Conservation (phyloP, 108 stramenopile species). For the Skeletonema marinoi region DNA sequence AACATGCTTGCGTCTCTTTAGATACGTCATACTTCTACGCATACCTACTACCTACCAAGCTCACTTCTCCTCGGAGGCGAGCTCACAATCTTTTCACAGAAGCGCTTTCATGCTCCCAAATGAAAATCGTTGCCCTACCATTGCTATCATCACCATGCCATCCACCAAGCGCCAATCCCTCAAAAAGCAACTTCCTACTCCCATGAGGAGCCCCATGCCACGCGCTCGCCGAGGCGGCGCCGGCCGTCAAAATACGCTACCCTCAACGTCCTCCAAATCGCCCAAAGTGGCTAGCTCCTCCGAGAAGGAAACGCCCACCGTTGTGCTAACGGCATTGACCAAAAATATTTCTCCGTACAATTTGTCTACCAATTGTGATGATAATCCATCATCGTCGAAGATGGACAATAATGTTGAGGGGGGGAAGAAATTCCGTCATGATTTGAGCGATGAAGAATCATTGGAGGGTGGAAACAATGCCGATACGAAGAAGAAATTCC, state of each 20-base stretch:
- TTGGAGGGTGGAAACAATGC: not conserved
- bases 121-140: not conserved
- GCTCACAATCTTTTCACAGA: too few species aligned
- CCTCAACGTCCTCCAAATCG: conserved; percentile 7
- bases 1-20: too few species aligned
- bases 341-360: conserved; percentile 4
- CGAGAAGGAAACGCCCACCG: conserved; percentile 37
- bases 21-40: too few species aligned
- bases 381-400: not conserved
- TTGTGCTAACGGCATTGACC: conserved; percentile 11
- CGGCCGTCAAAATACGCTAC: not conserved
- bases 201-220: not conserved
- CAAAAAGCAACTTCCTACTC: not conserved
- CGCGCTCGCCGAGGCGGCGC: not conserved
- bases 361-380: not conserved
- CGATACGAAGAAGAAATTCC: not conserved
- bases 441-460: not conserved
- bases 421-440: not conserved
- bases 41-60: too few species aligned
- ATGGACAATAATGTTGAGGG: not conserved
- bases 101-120: too few species aligned
- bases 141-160: not conserved
- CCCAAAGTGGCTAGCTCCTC: conserved; percentile 13
- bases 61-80: too few species aligned
- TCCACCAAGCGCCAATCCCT: not conserved